phyloP scores from a whole-genome alignment of 2,329 filamentous ascomycete genomes.

The Fusarium sp. region DNA sequence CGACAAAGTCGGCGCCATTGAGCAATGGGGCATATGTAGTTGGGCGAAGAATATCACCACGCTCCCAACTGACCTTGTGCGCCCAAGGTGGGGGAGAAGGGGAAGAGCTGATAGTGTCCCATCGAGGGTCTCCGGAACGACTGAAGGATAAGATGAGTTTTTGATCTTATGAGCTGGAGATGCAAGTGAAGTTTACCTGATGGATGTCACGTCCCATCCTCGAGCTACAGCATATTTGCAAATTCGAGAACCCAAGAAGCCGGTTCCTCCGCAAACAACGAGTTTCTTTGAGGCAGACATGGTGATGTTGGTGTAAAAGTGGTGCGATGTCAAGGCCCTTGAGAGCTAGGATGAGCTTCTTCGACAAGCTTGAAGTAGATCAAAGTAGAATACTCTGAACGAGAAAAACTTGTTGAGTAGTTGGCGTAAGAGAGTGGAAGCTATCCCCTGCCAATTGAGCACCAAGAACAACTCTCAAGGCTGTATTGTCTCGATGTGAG shows the following conservation, averaged over 20 bases:
- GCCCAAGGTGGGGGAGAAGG: conserved; percentile 81
- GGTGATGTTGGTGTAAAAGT: conserved; percentile 44
- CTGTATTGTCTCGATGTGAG: conserved; percentile 18
- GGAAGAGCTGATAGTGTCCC: conserved; percentile 81
- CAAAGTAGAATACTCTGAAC: neutral
- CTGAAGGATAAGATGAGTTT: conserved; percentile 58
- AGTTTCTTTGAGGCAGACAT: conserved; percentile 77
- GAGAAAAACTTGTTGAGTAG: neutral
- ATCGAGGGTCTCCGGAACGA: conserved; percentile 89
- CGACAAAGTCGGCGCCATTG: conserved; percentile 81
- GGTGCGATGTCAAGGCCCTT: conserved; percentile 33
- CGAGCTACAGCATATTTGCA: conserved; percentile 87
- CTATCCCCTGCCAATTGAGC: conserved; percentile 26
- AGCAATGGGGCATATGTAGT: conserved; percentile 81
- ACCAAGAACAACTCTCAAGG: conserved; percentile 6
- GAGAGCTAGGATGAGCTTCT: conserved; percentile 14
- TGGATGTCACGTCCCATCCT: conserved; percentile 91
- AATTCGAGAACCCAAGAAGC: conserved; percentile 88
- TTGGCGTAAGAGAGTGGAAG: neutral
- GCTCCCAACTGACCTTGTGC: conserved; percentile 84
- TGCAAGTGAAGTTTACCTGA: conserved; percentile 71
- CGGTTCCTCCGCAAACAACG: conserved; percentile 92
- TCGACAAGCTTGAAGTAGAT: neutral
- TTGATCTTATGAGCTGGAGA: neutral
- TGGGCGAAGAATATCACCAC: conserved; percentile 87